Base-by-base conservation (phyloP, 306 rosid species). In the Trifolium subterraneum region DNA sequence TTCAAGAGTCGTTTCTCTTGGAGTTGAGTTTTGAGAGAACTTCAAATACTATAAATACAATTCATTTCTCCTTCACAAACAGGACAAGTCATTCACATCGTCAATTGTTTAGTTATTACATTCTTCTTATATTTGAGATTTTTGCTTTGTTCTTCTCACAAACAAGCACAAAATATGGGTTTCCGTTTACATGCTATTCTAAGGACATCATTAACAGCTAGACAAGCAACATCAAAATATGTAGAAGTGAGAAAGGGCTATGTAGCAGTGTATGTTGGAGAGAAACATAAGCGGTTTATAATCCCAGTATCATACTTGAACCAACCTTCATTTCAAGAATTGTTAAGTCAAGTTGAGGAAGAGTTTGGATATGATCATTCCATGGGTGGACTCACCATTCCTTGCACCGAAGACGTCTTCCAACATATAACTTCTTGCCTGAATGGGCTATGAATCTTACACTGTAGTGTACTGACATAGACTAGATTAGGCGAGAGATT, bases 321-420 rank as follows among this genome's bases (percentile, higher is more conserved):
- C 71, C 80, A 87, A 42, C 78, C 85, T 56, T 67, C 76, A 50
- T 87, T 87, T 45, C 85, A 79, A 50, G 73, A 81, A 1, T 56
- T 78, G 20, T 45, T 83, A 41, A 70, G 25, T 22, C 51, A 76
- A 55, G 86, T 78, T 1, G 77, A 72, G 58, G 68, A 86, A 66
- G 83, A 82, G 51, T 83, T 83, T 60, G 79, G 85, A 70, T 86
- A 79, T 71, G 79, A 80, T 60, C 89, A 86, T 83, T 81, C 83
- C 13, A 74, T 29, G 72, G 89, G 89, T 2, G 81, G 87, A 22
- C 84, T 86, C 70, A 70, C 85, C 13, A 83, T 83, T 74, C 83
- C 85, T 51, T 86, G 83, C 65, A 50, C 61, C 2, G 81, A 83
- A 66, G 69, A 59, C 47, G 71, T n/a, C 29, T 79, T 79, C 79